These are phyloP conservation scores for Hawksworthiomyces lignivorus DNA, from an alignment of 2,329 filamentous ascomycete species.

Conservation along the genomic window DNA sequence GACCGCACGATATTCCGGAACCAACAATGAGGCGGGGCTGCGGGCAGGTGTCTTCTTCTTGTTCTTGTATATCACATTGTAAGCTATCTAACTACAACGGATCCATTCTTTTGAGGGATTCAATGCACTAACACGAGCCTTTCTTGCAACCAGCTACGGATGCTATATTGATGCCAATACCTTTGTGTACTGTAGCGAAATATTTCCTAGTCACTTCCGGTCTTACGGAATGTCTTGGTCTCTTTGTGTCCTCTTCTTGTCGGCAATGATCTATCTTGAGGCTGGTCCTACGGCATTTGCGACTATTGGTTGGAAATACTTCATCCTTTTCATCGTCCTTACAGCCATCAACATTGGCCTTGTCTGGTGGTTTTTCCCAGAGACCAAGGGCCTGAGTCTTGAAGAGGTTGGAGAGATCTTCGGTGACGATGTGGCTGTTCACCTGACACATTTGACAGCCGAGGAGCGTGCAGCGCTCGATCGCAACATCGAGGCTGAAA, in stretches of 20 bases:
- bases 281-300: background rate
- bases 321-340: slow-evolving; percentile 3
- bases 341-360: background rate
- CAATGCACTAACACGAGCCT: too few relatives aligned
- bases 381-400: slow-evolving; percentile 4
- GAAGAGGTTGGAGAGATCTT: slow-evolving; percentile 6
- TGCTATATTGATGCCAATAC: slow-evolving; percentile 4
- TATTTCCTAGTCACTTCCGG: slow-evolving; percentile 8
- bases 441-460: background rate
- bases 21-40: slow-evolving; percentile 1
- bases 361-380: slow-evolving; percentile 2
- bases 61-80: slow-evolving; percentile 5
- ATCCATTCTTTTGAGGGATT: too few relatives aligned
- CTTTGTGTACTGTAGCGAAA: slow-evolving; percentile 7
- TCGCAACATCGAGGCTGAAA: slow-evolving; percentile 2
- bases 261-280: background rate
- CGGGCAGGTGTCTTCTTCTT: slow-evolving; percentile 5
- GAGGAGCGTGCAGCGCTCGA: background rate
- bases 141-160: too few relatives aligned
- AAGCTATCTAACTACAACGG: too few relatives aligned
- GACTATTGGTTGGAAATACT: slow-evolving; percentile 5
- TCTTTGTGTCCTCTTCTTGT: background rate
- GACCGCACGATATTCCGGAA: background rate
- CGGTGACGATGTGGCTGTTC: slow-evolving; percentile 4
- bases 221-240: slow-evolving; percentile 5